Evolutionary conservation across 306 rosid genomes (phyloP).

Genomic region (Quercus suber): DNA sequence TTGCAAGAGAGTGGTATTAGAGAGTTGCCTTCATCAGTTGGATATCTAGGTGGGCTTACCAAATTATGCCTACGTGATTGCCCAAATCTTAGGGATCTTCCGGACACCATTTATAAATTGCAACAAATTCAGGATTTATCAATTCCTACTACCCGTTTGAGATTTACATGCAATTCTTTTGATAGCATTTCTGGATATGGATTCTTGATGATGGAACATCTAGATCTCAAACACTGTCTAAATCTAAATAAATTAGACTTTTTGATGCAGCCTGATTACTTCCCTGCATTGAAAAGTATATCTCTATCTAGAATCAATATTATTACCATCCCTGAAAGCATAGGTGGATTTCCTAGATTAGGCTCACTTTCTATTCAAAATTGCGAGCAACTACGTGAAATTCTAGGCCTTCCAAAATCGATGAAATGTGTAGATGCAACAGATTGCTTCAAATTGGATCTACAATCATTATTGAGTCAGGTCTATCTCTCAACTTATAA

Average conservation of each 20-base stretch:
- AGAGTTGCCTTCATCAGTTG: no score
- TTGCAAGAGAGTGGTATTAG: no score
- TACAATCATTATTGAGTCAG: constrained; percentile 16
- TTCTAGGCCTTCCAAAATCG: constrained; percentile 25
- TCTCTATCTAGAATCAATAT: background rate
- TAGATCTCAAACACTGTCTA: constrained; percentile 10
- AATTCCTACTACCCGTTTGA: no score
- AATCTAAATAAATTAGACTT: constrained; percentile 15
- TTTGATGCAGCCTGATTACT: no score
- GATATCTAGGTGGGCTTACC: no score
- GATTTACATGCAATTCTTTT: no score
- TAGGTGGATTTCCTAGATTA: constrained; percentile 17
- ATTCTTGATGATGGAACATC: constrained; percentile 16
- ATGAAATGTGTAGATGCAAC: constrained; percentile 23
- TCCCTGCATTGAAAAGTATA: background rate
- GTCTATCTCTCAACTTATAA: background rate
- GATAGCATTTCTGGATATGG: no score
- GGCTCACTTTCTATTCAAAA: constrained; percentile 20
- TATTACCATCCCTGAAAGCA: constrained; percentile 6
- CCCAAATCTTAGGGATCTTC: no score
- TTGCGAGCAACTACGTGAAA: constrained; percentile 22
- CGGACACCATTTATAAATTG: no score
- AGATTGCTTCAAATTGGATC: constrained; percentile 23
- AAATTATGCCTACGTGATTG: no score
- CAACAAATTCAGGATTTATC: no score